These are phyloP conservation scores for Scheffersomyces spartinae DNA, from an alignment of 805 yeast genomes.

Conservation along the genomic window DNA sequence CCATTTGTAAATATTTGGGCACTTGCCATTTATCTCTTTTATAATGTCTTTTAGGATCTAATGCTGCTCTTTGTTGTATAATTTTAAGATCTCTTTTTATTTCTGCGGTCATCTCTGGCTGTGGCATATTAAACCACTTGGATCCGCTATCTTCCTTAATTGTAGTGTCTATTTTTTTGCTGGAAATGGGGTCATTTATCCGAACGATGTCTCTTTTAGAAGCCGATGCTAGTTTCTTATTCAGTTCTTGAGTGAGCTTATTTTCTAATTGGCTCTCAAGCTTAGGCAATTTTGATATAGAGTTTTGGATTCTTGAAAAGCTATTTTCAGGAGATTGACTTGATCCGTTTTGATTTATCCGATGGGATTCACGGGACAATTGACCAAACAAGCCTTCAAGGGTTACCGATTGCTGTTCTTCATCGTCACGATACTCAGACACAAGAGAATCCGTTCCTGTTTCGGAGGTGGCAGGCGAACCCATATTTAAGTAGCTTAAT, in stretches of 20 bases:
- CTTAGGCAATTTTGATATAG: conserved; percentile 28
- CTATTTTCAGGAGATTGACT: conserved; percentile 8
- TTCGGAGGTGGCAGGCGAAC: too few species aligned
- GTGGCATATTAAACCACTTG: conserved; percentile 76
- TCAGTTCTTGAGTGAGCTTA: conserved; percentile 6
- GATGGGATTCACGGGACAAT: conserved; percentile 7
- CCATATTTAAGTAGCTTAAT: too few species aligned
- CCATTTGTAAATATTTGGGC: conserved; percentile 78
- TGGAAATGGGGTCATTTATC: conserved; percentile 37
- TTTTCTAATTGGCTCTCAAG: conserved; percentile 20
- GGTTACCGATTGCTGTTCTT: too few species aligned
- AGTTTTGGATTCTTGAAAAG: conserved; percentile 22
- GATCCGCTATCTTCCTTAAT: conserved; percentile 32
- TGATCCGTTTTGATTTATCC: not conserved
- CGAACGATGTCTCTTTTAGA: conserved; percentile 14
- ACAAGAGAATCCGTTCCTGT: too few species aligned
- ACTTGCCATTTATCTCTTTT: conserved; percentile 71
- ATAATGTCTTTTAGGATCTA: conserved; percentile 93
- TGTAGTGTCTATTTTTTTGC: conserved; percentile 7
- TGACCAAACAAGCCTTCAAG: conserved; percentile 23
- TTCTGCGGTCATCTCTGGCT: conserved; percentile 59
- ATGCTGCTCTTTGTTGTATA: conserved; percentile 75
- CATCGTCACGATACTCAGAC: too few species aligned
- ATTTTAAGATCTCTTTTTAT: conserved; percentile 68
- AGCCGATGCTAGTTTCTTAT: conserved; percentile 5